Evolutionary conservation across 106 monocot species (phyloP).

Genomic region (Posidonia australis): DNA sequence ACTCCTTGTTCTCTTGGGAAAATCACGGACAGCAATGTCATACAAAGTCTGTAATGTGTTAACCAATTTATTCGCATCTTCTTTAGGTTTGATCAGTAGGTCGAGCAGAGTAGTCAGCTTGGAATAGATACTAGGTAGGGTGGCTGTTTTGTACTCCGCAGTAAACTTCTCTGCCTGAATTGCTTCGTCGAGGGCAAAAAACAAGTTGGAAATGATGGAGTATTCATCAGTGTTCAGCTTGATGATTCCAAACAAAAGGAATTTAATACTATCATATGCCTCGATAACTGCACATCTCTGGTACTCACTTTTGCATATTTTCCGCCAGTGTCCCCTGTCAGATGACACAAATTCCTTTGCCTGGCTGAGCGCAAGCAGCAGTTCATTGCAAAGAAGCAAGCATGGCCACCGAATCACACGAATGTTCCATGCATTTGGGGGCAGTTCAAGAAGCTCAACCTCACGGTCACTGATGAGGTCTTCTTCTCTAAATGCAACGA

Average conservation of each 20-base stretch:
- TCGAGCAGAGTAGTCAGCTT: slow-evolving; percentile 11
- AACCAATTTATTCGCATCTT: slow-evolving; percentile 9
- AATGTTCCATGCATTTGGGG: slow-evolving; percentile 14
- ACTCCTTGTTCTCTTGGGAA: slow-evolving; percentile 7
- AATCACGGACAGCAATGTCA: slow-evolving; percentile 23
- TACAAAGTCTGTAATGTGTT: slow-evolving; percentile 17
- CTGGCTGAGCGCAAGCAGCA: slow-evolving; percentile 21
- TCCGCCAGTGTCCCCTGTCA: slow-evolving; percentile 16
- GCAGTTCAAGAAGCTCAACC: slow-evolving; percentile 22
- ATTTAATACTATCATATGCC: slow-evolving; percentile 21
- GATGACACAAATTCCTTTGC: slow-evolving; percentile 10
- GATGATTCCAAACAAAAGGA: slow-evolving; percentile 9
- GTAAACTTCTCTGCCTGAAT: slow-evolving; percentile 11
- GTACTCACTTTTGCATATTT: slow-evolving; percentile 19
- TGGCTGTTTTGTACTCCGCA: slow-evolving; percentile 3
- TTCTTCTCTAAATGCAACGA: slow-evolving; percentile 17
- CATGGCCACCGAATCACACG: slow-evolving; percentile 23
- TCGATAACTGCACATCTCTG: slow-evolving; percentile 22
- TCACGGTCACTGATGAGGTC: slow-evolving; percentile 25
- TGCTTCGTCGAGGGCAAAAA: slow-evolving; percentile 9
- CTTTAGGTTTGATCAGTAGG: slow-evolving; percentile 12
- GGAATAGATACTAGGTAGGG: slow-evolving; percentile 5
- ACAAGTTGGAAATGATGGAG: slow-evolving; percentile 19
- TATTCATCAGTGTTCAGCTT: slow-evolving; percentile 8
- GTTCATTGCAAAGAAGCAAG: slow-evolving; percentile 19